Conservation (phyloP, 2,329 filamentous ascomycete species). For the Neoarthrinium moseri region DNA sequence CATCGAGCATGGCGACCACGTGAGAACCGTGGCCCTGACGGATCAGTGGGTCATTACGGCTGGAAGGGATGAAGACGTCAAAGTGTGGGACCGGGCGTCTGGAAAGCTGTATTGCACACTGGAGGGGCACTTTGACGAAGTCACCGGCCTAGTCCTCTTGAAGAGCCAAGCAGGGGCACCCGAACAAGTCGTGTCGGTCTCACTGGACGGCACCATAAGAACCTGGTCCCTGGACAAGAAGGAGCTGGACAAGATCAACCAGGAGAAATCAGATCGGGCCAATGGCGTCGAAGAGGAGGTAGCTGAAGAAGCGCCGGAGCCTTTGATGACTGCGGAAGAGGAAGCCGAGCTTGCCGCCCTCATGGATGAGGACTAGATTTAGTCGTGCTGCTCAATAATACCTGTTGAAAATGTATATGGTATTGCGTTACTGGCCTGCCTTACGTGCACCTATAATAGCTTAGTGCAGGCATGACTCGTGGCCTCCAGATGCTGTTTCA, state of each 20-base stretch:
- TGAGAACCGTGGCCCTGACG: constrained; percentile 75
- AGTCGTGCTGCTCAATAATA: neutral
- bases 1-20: constrained; percentile 83
- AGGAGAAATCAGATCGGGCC: constrained; percentile 50
- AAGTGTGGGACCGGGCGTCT: constrained; percentile 78
- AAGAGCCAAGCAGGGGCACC: constrained; percentile 35
- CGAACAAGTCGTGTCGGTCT: constrained; percentile 69
- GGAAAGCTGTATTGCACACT: constrained; percentile 74
- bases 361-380: constrained; percentile 70
- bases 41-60: constrained; percentile 82
- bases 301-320: constrained; percentile 42
- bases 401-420: neutral
- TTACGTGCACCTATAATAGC: neutral
- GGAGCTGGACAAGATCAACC: constrained; percentile 48
- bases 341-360: constrained; percentile 89
- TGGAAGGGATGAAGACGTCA: constrained; percentile 86
- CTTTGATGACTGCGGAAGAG: constrained; percentile 79
- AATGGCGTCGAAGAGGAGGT: constrained; percentile 48
- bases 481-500: too few relatives aligned
- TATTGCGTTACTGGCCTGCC: neutral
- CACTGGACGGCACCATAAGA: constrained; percentile 86
- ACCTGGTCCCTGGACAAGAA: constrained; percentile 74
- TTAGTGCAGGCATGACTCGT: too few relatives aligned
- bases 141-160: constrained; percentile 75
- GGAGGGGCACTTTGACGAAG: constrained; percentile 87